A percentile compares a stretch with the other conserved stretches of the same genome.
phyloP scores from a whole-genome alignment of 169 alveolate species.

The Plasmodium relictum region DNA sequence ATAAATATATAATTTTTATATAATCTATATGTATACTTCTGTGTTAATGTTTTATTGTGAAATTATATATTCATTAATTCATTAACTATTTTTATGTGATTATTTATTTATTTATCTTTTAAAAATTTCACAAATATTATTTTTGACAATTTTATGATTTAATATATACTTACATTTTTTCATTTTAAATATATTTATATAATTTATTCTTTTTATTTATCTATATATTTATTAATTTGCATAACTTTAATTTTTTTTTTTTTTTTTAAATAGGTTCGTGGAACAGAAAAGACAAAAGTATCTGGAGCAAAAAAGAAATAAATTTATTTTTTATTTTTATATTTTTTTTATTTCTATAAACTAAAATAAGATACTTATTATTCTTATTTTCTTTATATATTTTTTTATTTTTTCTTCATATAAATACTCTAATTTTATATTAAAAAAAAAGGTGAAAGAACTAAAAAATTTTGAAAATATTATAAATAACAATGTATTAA shows the following conservation, averaged over 20 bases:
- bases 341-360: not conserved
- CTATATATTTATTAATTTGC: not conserved
- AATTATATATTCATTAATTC: not conserved
- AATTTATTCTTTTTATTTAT: not conserved
- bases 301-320: slow-evolving; percentile 82
- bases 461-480: too few relatives aligned
- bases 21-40: too few relatives aligned
- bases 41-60: slow-evolving; percentile 18
- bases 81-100: not conserved
- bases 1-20: too few relatives aligned
- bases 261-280: slow-evolving; percentile 76
- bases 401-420: too few relatives aligned
- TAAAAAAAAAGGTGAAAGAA: too few relatives aligned
- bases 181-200: not conserved
- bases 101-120: not conserved
- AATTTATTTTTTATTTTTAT: slow-evolving; percentile 1
- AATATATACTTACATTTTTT: not conserved
- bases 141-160: not conserved
- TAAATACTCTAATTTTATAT: too few relatives aligned
- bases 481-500: too few relatives aligned
- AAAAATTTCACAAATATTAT: too few relatives aligned
- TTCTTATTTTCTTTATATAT: too few relatives aligned
- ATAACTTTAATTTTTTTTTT: slow-evolving; percentile 5
- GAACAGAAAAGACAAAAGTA: slow-evolving; percentile 83
- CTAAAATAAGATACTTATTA: too few relatives aligned